Conservation (phyloP, 345 rosid genomes). For the Corymbia maculata region DNA sequence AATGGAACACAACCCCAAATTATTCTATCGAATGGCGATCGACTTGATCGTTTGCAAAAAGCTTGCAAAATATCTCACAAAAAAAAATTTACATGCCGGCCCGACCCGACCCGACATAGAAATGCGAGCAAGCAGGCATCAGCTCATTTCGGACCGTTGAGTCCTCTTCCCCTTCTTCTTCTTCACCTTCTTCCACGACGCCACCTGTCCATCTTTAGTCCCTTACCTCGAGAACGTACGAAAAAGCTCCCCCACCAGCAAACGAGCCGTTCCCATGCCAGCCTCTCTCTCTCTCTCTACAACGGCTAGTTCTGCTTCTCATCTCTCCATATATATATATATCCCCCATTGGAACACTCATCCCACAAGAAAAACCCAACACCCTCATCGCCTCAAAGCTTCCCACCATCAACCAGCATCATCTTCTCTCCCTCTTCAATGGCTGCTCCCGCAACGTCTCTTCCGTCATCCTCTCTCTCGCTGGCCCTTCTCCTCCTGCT, state of each 20-base stretch:
- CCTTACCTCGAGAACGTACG: not conserved
- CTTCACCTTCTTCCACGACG: not conserved
- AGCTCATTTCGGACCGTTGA: not conserved
- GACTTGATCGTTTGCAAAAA: not conserved
- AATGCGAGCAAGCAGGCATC: not conserved
- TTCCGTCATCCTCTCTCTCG: not conserved
- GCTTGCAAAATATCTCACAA: too few relatives aligned
- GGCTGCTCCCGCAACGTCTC: not conserved
- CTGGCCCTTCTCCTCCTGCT: not conserved
- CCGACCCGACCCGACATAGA: not conserved
- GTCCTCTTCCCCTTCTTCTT: not conserved
- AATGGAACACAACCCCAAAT: not conserved
- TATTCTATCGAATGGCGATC: not conserved
- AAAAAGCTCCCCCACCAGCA: not conserved
- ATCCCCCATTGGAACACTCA: accelerated
- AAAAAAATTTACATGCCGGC: not conserved
- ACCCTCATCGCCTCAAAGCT: not conserved
- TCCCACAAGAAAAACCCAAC: not conserved
- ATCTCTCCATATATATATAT: not conserved
- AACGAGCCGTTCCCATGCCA: not conserved
- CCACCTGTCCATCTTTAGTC: not conserved
- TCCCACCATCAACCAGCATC: not conserved
- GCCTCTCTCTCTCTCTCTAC: not conserved
- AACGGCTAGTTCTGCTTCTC: not conserved
- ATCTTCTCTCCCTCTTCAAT: not conserved